Base-by-base conservation (phyloP, 441 rosid genomes). In the Breynia disticha region DNA sequence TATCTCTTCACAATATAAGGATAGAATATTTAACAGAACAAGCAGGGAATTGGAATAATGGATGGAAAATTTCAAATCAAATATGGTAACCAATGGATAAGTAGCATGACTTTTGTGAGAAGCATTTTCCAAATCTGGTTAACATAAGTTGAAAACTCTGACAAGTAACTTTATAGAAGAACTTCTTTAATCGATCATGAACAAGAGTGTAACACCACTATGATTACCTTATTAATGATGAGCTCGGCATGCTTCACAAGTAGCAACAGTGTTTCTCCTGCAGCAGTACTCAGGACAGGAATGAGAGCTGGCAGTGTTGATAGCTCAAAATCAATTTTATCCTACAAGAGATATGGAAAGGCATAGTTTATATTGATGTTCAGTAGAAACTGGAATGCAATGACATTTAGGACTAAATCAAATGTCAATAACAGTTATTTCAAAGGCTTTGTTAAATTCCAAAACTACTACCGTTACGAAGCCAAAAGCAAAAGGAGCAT, bases 171-270 rank as follows among this genome's bases (percentile, higher is more conserved):
- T 9, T 15, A 41, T 15, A 41, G 44, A 11, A 41, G 9, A 41
- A 41, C 0, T 41, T 15, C 44, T 41, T 9, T 2, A 41, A 41
- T 41, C 13, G 13, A 41, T 15, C 13, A 11, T 41, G 44, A 0
- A 15, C 44, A 41, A 41, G 44, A 41, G 13, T 15, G 37, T 16
- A 52, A 58, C 14, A 43, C 19, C 10, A 60, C 38, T 47, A 16
- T 59, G 57, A 19, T 71, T 72, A 86, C 98, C 97, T 91, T 91
- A 75, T 66, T 79, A 51, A 75, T 79, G 47, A 91, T 88, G 71
- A 88, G 91, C 59, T 86, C 97, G 37, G 94, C 91, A 43, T 74
- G 84, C 84, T 80, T 88, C 69, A 88, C 79, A 65, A 88, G 89
- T 75, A 91, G 72, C 66, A 91, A 70, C 39, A 88, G 60, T 16